Evolutionary conservation across 2,329 filamentous ascomycete species (phyloP).

Genomic region (Penicillium oxalicum): DNA sequence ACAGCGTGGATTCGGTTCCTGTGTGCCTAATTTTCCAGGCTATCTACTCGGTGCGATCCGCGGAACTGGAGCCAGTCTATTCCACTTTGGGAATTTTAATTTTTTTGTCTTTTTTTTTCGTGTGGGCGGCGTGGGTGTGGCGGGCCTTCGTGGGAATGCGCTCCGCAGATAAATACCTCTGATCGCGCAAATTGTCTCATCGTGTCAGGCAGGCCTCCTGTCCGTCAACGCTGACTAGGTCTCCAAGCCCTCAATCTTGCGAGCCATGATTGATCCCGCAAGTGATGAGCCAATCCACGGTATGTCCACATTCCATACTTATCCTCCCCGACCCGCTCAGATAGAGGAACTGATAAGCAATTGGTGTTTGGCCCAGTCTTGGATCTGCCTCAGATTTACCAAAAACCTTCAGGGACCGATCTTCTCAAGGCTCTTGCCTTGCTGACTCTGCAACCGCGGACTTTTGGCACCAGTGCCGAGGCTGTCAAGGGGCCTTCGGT

Average conservation of each 20-base stretch:
- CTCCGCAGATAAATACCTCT: conserved; percentile 11
- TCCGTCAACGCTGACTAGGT: conserved; percentile 1
- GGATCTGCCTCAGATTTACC: conserved; percentile 78
- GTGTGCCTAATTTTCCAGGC: conserved; percentile 12
- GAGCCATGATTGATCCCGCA: conserved; percentile 31
- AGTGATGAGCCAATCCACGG: conserved; percentile 36
- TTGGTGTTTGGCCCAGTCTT: conserved; percentile 44
- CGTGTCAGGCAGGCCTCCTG: conserved; percentile 2
- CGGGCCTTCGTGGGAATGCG: conserved; percentile 9
- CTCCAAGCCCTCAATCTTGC: neutral
- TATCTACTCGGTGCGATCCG: conserved; percentile 17
- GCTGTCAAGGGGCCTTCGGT: conserved; percentile 28
- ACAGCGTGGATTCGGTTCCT: conserved; percentile 1
- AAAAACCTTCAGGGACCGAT: conserved; percentile 60
- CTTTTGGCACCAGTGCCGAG: conserved; percentile 29
- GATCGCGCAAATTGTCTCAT: conserved; percentile 2
- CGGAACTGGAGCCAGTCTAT: conserved; percentile 26
- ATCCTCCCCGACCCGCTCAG: conserved; percentile 10
- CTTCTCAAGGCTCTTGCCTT: conserved; percentile 62
- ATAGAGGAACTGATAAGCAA: conserved; percentile 31
- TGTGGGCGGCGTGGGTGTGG: conserved; percentile 3
- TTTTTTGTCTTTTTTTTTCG: conserved; percentile 5
- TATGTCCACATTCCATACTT: conserved; percentile 17
- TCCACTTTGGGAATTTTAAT: conserved; percentile 31
- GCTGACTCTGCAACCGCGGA: conserved; percentile 60